Percentiles rank a stretch among this genome's conserved stretches.
Evolutionary conservation across 129 eudicot genomes (phyloP).

Genomic region (Flaveria brownii): DNA sequence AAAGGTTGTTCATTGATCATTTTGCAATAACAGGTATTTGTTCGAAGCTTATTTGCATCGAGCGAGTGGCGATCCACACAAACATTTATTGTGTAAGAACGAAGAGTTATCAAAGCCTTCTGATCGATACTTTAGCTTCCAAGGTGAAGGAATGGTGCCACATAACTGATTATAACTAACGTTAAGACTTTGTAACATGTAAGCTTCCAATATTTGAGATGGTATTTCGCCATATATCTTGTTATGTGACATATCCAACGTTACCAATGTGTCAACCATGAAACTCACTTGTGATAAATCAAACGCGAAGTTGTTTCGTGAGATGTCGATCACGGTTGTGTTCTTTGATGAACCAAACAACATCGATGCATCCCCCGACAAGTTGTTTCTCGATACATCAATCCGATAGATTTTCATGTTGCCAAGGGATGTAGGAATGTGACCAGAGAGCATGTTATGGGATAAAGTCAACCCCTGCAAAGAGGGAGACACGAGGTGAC

Average conservation of each 20-base stretch:
- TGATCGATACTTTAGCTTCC: constrained; percentile 45
- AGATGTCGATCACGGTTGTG: constrained; percentile 29
- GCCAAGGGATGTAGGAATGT: constrained; percentile 50
- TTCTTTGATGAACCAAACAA: constrained; percentile 43
- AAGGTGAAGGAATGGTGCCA: constrained; percentile 46
- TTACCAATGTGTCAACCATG: constrained; percentile 12
- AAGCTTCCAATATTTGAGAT: constrained; percentile 30
- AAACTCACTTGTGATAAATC: constrained; percentile 41
- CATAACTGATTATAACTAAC: constrained; percentile 48
- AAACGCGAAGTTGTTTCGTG: constrained; percentile 44
- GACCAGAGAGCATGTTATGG: constrained; percentile 51
- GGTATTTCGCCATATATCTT: constrained; percentile 48
- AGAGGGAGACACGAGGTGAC: constrained; percentile 28
- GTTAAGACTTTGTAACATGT: constrained; percentile 28
- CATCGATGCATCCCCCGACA: constrained; percentile 55
- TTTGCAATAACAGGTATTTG: too few species aligned
- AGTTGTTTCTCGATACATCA: constrained; percentile 55
- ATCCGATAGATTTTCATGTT: constrained; percentile 29
- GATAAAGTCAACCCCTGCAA: constrained; percentile 36
- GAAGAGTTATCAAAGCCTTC: constrained; percentile 44
- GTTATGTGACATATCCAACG: constrained; percentile 43
- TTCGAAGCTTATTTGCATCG: constrained; percentile 33
- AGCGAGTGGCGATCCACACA: constrained; percentile 52
- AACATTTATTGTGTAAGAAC: constrained; percentile 44
- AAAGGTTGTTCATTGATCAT: too few species aligned